These are phyloP conservation scores for Anthracocystis setariae DNA, from an alignment of 1,284 basidiomycete genomes.

Conservation along the genomic window DNA sequence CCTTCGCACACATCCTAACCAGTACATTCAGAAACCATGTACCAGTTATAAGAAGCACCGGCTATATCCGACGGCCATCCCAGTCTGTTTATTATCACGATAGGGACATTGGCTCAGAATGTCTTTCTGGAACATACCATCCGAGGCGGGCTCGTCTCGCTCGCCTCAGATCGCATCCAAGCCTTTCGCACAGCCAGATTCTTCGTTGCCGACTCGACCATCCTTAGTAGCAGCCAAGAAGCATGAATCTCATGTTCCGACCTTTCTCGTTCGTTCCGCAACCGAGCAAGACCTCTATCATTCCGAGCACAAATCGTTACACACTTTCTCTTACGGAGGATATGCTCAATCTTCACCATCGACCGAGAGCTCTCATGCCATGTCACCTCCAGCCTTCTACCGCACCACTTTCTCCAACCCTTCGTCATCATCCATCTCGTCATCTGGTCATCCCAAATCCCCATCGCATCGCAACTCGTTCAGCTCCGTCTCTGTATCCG, in stretches of 20 bases:
- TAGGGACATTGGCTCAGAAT: conserved; percentile 5
- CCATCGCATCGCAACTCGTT: conserved; percentile 49
- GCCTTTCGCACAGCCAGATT: conserved; percentile 9
- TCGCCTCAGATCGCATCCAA: conserved; percentile 17
- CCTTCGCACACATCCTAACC: not conserved
- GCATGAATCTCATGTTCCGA: conserved; percentile 38
- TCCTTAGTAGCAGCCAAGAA: conserved; percentile 18
- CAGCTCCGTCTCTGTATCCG: conserved; percentile 45
- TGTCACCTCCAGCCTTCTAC: conserved; percentile 30
- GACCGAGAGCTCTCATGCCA: conserved; percentile 14
- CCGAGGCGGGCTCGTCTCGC: conserved; percentile 42
- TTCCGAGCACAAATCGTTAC: conserved; percentile 34
- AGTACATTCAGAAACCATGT: not conserved
- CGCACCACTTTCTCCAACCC: conserved; percentile 50
- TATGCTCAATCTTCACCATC: conserved; percentile 18
- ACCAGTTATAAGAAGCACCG: not conserved
- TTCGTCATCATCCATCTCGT: conserved; percentile 45
- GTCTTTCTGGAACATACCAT: conserved; percentile 31
- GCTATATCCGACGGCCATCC: not conserved
- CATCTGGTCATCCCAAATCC: conserved; percentile 28
- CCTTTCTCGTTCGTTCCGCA: conserved; percentile 36
- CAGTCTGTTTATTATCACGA: not conserved
- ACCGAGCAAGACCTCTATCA: conserved; percentile 42
- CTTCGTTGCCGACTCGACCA: conserved; percentile 15
- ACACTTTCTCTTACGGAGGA: conserved; percentile 34